phyloP scores from a whole-genome alignment of 2,329 filamentous ascomycete species.

The Botrytis fabae region DNA sequence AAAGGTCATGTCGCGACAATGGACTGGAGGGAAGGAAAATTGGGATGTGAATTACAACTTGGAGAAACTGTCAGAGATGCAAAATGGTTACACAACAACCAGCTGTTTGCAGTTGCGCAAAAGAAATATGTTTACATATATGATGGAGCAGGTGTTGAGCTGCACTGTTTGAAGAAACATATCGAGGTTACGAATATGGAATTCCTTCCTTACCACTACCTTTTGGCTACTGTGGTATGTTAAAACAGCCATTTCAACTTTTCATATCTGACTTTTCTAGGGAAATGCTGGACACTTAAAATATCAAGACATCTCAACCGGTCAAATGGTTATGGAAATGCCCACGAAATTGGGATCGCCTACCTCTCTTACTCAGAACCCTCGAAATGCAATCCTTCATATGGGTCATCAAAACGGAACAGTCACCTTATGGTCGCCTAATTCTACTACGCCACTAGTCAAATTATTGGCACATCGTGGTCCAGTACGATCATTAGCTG shows the following conservation, averaged over 20 bases:
- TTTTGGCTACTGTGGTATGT: slow-evolving; percentile 80
- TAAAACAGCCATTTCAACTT: neutral
- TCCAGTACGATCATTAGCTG: slow-evolving; percentile 79
- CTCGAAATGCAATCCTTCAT: slow-evolving; percentile 88
- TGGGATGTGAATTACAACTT: slow-evolving; percentile 88
- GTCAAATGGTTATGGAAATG: slow-evolving; percentile 81
- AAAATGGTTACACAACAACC: slow-evolving; percentile 91
- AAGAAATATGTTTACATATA: slow-evolving; percentile 98
- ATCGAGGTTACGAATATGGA: slow-evolving; percentile 91
- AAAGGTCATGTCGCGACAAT: slow-evolving; percentile 96
- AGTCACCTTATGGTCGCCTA: slow-evolving; percentile 94
- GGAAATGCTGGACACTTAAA: slow-evolving; percentile 82
- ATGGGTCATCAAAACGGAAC: slow-evolving; percentile 93
- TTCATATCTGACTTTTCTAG: slow-evolving; percentile 41
- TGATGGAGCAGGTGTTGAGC: slow-evolving; percentile 83
- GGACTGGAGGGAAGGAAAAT: slow-evolving; percentile 91
- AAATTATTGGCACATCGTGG: slow-evolving; percentile 89
- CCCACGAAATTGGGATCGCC: slow-evolving; percentile 83
- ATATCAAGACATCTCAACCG: slow-evolving; percentile 94
- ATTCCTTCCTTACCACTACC: slow-evolving; percentile 94
- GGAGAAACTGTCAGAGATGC: slow-evolving; percentile 87
- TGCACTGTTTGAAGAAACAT: slow-evolving; percentile 89
- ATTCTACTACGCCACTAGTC: slow-evolving; percentile 79
- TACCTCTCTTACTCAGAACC: slow-evolving; percentile 82
- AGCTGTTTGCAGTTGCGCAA: slow-evolving; percentile 91